Evolutionary conservation across 306 rosid species (phyloP), one percentile per base, ranked within the genome.

Genomic region (Crataegus laevigata): DNA sequence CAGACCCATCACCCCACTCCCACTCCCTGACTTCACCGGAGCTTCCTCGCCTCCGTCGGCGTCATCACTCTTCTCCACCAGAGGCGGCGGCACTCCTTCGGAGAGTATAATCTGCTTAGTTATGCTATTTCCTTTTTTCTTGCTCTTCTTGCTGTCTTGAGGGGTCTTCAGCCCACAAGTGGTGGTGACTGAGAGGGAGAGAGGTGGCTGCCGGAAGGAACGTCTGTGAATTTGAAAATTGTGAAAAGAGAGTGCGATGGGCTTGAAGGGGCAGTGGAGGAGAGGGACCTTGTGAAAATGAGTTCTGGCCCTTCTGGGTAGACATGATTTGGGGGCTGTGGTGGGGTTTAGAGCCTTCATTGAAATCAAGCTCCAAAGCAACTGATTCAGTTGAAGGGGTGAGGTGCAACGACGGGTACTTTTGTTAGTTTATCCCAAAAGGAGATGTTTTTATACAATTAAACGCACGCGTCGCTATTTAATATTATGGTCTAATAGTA

Each of bases 91-190:
- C 15, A 83, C 79, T n/a, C 61, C 78, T 76, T 94, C 93, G 9
- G 96, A 89, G 26, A 90, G 84, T 47, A 90, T 71, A 78, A 94
- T 94, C 89, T 86, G 89, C 86, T 86, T 88, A 54, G 84, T 17
- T 18, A 83, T 71, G 3, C 62, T 66, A 26, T 71, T 85, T 38
- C 61, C 71, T 8, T 73, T 62, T 14, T 73, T 85, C 62, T 69
- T 80, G 29, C 77, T 84, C 80, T 72, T 84, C 74, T 83, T 73
- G 57, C 79, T 74, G n/a, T 84, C 90, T 62, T 58, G 92, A 61
- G 92, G 82, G 32, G 77, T 78, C 80, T 88, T 89, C 10, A 85
- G 78, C 76, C 78, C 78, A 60, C 88, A 90, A 62, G 38, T 78
- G 81, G 80, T 32, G 72, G 88, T 58, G 76, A 86, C 54, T 50